A percentile compares a stretch with the other conserved stretches of the same genome.
Evolutionary conservation across 1,284 basidiomycete genomes (phyloP).

Genomic region (Ceratobasidium sp.): DNA sequence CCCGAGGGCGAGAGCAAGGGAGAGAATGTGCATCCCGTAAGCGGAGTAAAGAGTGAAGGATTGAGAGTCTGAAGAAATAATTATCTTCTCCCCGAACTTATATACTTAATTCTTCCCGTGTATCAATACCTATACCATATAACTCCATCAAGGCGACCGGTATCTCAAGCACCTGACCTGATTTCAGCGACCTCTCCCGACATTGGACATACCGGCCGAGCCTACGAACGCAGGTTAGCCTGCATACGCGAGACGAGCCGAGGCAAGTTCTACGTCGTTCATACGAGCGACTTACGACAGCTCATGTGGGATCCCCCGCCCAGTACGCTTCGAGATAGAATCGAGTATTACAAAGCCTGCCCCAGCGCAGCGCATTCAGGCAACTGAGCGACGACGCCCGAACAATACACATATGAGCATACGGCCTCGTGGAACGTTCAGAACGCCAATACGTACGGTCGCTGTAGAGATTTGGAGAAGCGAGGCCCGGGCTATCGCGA

Average conservation of each 20-base stretch:
- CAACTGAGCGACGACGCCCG: background rate
- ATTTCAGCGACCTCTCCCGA: background rate
- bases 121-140: background rate
- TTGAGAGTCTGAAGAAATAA: conserved; percentile 10
- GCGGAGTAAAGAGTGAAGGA: background rate
- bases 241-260: conserved; percentile 36
- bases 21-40: conserved; percentile 28
- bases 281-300: background rate
- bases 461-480: conserved; percentile 9
- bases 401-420: conserved; percentile 1
- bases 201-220: conserved; percentile 2
- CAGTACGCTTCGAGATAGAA: background rate
- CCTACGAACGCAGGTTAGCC: conserved; percentile 7
- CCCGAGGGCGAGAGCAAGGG: conserved; percentile 29
- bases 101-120: background rate
- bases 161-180: background rate
- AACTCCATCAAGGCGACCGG: background rate
- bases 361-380: background rate
- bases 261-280: conserved; percentile 4
- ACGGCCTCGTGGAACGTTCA: background rate
- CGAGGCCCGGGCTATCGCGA: conserved; percentile 31
- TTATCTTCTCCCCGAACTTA: background rate
- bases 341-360: conserved; percentile 2
- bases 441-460: conserved; percentile 12
- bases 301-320: background rate